Conservation (phyloP, 345 rosid species). For the Eucalyptus dawsonii region DNA sequence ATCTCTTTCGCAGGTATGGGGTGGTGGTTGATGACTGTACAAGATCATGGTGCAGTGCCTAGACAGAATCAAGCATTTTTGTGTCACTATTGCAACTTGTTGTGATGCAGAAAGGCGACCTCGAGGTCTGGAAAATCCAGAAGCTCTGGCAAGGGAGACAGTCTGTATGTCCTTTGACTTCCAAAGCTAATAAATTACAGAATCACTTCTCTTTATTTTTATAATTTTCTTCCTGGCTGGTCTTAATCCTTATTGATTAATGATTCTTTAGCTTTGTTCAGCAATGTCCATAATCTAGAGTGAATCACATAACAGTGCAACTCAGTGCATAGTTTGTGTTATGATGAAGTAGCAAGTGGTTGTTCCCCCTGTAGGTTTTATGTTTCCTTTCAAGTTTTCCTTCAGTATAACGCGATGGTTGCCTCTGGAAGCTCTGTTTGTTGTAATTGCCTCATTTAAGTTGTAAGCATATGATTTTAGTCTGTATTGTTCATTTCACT, state of each 20-base stretch:
- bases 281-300: neutral
- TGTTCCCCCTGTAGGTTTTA: neutral
- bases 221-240: neutral
- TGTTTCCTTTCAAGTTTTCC: neutral
- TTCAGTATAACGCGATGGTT: neutral
- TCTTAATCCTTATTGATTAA: neutral
- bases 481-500: neutral
- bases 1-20: slow-evolving; percentile 50
- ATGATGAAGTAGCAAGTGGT: neutral
- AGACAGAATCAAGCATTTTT: slow-evolving; percentile 47
- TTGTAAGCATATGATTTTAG: neutral
- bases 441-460: neutral
- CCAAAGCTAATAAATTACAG: neutral
- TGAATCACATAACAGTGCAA: neutral
- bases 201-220: neutral
- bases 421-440: neutral
- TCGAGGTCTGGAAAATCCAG: slow-evolving; percentile 66
- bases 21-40: slow-evolving; percentile 34
- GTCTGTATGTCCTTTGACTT: slow-evolving; percentile 45
- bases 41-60: slow-evolving; percentile 78
- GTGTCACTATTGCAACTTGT: slow-evolving; percentile 36
- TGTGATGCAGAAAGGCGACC: slow-evolving; percentile 67
- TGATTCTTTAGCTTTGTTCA: neutral
- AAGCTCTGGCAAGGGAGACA: slow-evolving; percentile 71
- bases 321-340: neutral